A percentile compares a stretch with the other conserved stretches of the same genome.
These are phyloP conservation scores for Hibiscus mutabilis DNA, from an alignment of 345 rosid genomes.

Conservation along the genomic window DNA sequence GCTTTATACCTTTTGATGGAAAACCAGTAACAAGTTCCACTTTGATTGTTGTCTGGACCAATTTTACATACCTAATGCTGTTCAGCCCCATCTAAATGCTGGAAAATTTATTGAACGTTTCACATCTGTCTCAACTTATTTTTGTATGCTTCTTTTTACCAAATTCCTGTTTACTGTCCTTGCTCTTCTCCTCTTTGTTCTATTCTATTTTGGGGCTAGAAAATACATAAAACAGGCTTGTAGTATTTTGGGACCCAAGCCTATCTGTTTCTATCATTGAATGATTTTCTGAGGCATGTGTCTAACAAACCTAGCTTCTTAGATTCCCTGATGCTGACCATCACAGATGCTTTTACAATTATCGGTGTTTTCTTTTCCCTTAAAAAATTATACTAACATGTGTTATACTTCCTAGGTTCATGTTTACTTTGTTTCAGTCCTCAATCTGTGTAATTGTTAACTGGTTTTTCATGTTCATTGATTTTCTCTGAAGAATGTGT, in stretches of 20 bases:
- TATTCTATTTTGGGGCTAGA: not conserved
- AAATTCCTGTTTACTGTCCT: not conserved
- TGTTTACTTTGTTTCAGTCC: not conserved
- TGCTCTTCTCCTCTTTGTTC: not conserved
- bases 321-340: slow-evolving; percentile 15
- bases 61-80: not conserved
- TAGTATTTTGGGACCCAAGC: not conserved
- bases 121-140: not conserved
- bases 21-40: not conserved
- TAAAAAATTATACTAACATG: not conserved
- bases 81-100: not conserved
- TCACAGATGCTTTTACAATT: slow-evolving; percentile 19
- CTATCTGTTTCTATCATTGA: not conserved
- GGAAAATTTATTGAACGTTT: not conserved
- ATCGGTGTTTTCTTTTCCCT: slow-evolving; percentile 6
- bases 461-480: slow-evolving; percentile 19
- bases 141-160: not conserved
- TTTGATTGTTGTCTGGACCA: not conserved
- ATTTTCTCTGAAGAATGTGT: slow-evolving; percentile 22
- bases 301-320: not conserved
- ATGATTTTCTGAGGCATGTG: not conserved
- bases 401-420: not conserved
- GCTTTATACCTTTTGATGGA: not conserved
- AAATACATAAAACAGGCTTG: not conserved
- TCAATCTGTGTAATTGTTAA: slow-evolving; percentile 17